A percentile compares a stretch with the other conserved stretches of the same genome.
phyloP scores from a whole-genome alignment of 2,329 filamentous ascomycete genomes.

The Eutypella sp. region DNA sequence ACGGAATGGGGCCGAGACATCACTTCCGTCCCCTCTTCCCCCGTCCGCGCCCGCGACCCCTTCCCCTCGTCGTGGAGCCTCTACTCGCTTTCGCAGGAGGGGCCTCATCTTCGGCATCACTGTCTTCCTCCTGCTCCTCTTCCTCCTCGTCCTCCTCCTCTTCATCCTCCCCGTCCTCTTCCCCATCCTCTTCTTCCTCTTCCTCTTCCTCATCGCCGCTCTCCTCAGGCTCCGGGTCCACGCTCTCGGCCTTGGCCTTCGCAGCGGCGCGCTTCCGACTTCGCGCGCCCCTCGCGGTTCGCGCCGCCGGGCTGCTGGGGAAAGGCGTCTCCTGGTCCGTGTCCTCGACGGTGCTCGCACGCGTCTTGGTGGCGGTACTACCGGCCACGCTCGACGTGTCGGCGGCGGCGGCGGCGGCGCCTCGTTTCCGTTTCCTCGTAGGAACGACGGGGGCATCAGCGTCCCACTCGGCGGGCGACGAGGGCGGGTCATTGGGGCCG shows the following conservation, averaged over 20 bases:
- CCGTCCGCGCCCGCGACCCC: conserved; percentile 20
- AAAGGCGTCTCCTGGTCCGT: conserved; percentile 44
- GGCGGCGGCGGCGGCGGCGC: conserved; percentile 23
- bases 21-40: conserved; percentile 19
- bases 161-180: conserved; percentile 15
- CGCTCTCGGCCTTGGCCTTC: conserved; percentile 33
- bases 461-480: conserved; percentile 43
- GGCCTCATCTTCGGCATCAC: conserved; percentile 12
- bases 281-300: conserved; percentile 37
- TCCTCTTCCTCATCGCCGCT: conserved; percentile 12
- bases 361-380: conserved; percentile 40
- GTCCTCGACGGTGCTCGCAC: conserved; percentile 47
- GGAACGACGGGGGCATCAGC: conserved; percentile 19
- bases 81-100: conserved; percentile 18
- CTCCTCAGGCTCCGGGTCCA: conserved; percentile 22
- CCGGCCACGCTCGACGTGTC: conserved; percentile 42
- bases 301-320: conserved; percentile 33
- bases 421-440: conserved; percentile 41
- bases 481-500: conserved; percentile 37
- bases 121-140: conserved; percentile 10
- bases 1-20: neutral
- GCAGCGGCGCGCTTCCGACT: conserved; percentile 40
- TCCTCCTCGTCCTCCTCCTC: conserved; percentile 12
- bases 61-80: conserved; percentile 11
- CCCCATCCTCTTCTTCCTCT: conserved; percentile 11